These are phyloP conservation scores for Margaritispora aquatica DNA, from an alignment of 495 filamentous ascomycete species.

Conservation along the genomic window DNA sequence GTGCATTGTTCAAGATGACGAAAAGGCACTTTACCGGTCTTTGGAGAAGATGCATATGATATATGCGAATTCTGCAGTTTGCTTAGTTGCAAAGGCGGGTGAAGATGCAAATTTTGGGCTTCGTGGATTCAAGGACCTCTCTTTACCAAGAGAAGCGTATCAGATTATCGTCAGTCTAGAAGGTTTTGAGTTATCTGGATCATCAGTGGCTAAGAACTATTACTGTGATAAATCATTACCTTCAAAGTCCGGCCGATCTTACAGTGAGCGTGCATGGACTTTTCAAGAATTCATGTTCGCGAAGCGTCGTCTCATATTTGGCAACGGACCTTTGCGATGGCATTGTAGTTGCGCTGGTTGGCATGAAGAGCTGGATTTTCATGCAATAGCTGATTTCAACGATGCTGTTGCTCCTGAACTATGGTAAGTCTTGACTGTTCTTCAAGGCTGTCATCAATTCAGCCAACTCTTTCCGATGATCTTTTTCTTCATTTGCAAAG, in stretches of 20 bases:
- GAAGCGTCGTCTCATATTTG: constrained; percentile 22
- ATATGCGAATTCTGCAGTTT: constrained; percentile 19
- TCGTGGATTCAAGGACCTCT: constrained; percentile 11
- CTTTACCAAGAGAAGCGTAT: constrained; percentile 1
- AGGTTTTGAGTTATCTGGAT: background rate
- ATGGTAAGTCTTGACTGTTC: too few relatives aligned
- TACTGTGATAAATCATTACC: background rate
- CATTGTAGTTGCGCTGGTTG: constrained; percentile 21
- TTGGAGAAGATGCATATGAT: constrained; percentile 18
- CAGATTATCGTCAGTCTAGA: background rate
- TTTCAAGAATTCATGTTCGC: constrained; percentile 26
- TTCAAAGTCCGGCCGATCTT: background rate
- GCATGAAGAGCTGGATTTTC: constrained; percentile 18
- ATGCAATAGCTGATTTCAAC: background rate
- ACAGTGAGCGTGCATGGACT: constrained; percentile 25
- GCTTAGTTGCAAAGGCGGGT: constrained; percentile 16
- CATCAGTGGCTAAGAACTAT: too few relatives aligned
- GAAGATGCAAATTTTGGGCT: constrained; percentile 14
- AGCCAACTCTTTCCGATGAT: too few relatives aligned
- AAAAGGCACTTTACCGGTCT: background rate
- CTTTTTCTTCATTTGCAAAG: too few relatives aligned
- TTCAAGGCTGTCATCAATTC: too few relatives aligned
- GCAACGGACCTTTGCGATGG: constrained; percentile 19
- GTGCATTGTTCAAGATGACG: constrained; percentile 16
- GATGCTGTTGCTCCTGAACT: background rate